Conservation (phyloP, 139 green algal species). For the Chlorella sp. region DNA sequence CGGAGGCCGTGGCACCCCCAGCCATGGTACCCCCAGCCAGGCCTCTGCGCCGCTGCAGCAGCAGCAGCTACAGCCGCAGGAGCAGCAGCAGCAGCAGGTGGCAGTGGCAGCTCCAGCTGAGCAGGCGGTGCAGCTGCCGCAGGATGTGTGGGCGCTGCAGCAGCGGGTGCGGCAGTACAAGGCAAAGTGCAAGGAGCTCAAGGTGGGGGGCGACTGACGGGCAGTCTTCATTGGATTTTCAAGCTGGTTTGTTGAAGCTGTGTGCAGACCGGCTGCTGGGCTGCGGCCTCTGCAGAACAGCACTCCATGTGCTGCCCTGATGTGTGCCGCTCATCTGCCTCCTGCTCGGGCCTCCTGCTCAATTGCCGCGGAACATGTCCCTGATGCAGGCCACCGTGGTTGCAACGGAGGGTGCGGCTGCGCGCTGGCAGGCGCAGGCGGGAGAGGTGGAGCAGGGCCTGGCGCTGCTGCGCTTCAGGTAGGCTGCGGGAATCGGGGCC, state of each 20-base stretch:
- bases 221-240: too few species aligned
- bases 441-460: conserved; percentile 26
- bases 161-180: conserved; percentile 32
- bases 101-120: not conserved
- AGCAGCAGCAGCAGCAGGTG: conserved; percentile 3
- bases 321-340: too few species aligned
- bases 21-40: not conserved
- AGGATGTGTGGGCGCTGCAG: conserved; percentile 15
- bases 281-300: too few species aligned
- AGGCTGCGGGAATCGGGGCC: not conserved
- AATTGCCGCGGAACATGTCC: too few species aligned
- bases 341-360: too few species aligned
- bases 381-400: conserved; percentile 5
- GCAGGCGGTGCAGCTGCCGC: not conserved
- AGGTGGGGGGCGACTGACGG: too few species aligned
- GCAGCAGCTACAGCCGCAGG: not conserved
- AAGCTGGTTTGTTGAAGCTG: too few species aligned
- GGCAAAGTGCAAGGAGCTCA: not conserved
- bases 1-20: not conserved
- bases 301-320: too few species aligned
- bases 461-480: conserved; percentile 28
- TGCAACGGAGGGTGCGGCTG: conserved; percentile 1
- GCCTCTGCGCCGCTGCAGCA: not conserved
- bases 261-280: too few species aligned
- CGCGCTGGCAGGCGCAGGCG: conserved; percentile 26